Percentiles rank a stretch among this genome's conserved stretches.
Evolutionary conservation across 2,329 filamentous ascomycete genomes (phyloP).

Genomic region (Bipolaris cookei): DNA sequence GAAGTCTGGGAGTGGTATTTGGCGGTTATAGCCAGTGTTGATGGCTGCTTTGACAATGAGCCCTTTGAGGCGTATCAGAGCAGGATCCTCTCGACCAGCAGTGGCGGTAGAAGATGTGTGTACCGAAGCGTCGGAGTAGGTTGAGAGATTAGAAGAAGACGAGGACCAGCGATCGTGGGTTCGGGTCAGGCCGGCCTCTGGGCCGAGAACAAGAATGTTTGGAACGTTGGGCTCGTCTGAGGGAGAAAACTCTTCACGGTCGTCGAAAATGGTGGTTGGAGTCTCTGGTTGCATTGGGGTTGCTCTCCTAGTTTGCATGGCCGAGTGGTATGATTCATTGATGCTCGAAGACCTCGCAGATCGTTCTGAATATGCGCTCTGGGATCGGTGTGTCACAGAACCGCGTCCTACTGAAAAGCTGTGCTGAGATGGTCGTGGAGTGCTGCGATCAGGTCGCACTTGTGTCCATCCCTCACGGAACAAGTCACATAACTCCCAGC

Average conservation of each 20-base stretch:
- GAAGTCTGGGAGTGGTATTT: conserved; percentile 71
- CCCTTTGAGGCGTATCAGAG: conserved; percentile 77
- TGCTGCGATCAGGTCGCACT: conserved; percentile 82
- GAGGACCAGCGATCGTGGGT: conserved; percentile 80
- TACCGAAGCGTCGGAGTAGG: conserved; percentile 72
- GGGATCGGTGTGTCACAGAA: conserved; percentile 43
- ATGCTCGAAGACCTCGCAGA: conserved; percentile 52
- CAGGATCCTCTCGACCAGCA: conserved; percentile 72
- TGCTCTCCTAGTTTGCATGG: conserved; percentile 48
- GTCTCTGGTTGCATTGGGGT: conserved; percentile 72
- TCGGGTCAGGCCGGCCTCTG: conserved; percentile 59
- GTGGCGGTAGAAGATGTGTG: conserved; percentile 74
- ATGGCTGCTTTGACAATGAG: conserved; percentile 85
- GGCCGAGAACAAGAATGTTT: conserved; percentile 86
- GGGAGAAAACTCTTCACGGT: conserved; percentile 77
- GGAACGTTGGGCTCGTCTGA: conserved; percentile 74
- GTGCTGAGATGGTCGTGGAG: conserved; percentile 79
- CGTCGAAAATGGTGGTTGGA: conserved; percentile 93
- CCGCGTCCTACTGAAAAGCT: conserved; percentile 60
- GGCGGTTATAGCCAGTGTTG: conserved; percentile 78
- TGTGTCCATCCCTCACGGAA: conserved; percentile 93
- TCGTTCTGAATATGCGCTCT: conserved; percentile 43
- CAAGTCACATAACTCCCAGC: conserved; percentile 92
- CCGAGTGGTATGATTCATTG: conserved; percentile 55
- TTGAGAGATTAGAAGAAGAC: conserved; percentile 73